Evolutionary conservation across 23 red algal species (phyloP).

Genomic region (Cyanidiococcus yangmingshanensis): DNA sequence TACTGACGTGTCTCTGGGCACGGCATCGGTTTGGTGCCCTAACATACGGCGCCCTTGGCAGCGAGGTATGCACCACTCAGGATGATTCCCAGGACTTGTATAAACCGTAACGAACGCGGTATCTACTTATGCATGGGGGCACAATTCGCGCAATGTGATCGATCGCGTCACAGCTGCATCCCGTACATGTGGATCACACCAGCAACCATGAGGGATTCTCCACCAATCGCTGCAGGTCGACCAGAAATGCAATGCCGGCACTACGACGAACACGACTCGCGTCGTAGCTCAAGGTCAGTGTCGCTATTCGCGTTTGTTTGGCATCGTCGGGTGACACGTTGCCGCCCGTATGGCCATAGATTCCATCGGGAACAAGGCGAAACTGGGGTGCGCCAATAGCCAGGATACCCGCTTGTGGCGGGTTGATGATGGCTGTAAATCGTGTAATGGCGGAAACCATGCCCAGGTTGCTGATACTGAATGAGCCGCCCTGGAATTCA

Average conservation of each 20-base stretch:
- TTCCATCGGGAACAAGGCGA: constrained; percentile 46
- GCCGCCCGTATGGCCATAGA: neutral
- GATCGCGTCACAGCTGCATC: no score
- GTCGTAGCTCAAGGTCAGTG: constrained; percentile 5
- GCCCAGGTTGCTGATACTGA: constrained; percentile 90
- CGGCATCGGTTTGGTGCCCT: no score
- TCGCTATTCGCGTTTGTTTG: neutral
- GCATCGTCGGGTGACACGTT: neutral
- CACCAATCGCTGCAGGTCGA: constrained; percentile 8
- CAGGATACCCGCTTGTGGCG: constrained; percentile 94
- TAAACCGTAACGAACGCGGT: no score
- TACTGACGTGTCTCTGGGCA: no score
- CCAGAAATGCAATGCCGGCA: neutral
- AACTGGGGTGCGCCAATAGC: constrained; percentile 62
- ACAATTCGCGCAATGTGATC: no score
- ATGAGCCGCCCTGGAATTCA: constrained; percentile 93
- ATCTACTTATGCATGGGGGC: no score
- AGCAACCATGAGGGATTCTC: neutral
- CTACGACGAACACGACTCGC: neutral
- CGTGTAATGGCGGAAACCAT: constrained; percentile 62
- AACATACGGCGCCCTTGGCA: no score
- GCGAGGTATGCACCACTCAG: no score
- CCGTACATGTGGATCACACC: neutral
- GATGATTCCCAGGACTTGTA: no score
- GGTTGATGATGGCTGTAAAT: constrained; percentile 95